Evolutionary conservation across 2,329 filamentous ascomycete genomes (phyloP).

Genomic region (Coniochaeta pulveracea): DNA sequence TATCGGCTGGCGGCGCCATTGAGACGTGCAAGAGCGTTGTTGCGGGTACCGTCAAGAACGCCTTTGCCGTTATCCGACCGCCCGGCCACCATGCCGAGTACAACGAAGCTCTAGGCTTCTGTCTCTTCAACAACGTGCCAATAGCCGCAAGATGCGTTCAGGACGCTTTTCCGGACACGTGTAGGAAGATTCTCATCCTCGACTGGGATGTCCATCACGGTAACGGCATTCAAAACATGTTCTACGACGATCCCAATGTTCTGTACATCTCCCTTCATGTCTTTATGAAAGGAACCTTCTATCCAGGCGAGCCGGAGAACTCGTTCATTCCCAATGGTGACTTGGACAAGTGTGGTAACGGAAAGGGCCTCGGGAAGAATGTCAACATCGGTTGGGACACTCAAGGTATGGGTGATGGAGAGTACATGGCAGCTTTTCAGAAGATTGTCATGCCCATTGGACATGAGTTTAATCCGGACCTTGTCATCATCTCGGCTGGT

Average conservation of each 20-base stretch:
- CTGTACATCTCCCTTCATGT: constrained; percentile 94
- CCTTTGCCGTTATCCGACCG: constrained; percentile 87
- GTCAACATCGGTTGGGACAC: constrained; percentile 58
- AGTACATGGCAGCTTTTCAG: constrained; percentile 95
- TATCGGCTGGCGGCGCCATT: constrained; percentile 87
- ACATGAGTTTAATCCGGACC: constrained; percentile 82
- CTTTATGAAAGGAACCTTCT: constrained; percentile 73
- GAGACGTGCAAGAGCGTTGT: constrained; percentile 93
- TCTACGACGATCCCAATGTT: constrained; percentile 88
- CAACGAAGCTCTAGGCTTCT: constrained; percentile 82
- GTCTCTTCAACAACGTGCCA: constrained; percentile 95
- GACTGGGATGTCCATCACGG: constrained; percentile 82
- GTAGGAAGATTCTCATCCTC: constrained; percentile 82
- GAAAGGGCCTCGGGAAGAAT: constrained; percentile 46
- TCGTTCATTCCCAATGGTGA: constrained; percentile 47
- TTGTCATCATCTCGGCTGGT: constrained; percentile 90
- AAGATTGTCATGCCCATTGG: constrained; percentile 94
- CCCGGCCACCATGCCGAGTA: constrained; percentile 92
- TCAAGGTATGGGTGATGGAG: constrained; percentile 84
- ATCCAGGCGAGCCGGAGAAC: constrained; percentile 58
- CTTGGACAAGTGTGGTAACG: constrained; percentile 46
- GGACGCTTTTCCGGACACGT: constrained; percentile 63
- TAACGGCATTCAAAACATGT: constrained; percentile 93
- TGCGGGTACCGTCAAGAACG: constrained; percentile 75
- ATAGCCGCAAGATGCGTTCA: constrained; percentile 87